Base-by-base conservation (phyloP, 2,329 filamentous ascomycete genomes). In the Pseudogymnoascus sp. region DNA sequence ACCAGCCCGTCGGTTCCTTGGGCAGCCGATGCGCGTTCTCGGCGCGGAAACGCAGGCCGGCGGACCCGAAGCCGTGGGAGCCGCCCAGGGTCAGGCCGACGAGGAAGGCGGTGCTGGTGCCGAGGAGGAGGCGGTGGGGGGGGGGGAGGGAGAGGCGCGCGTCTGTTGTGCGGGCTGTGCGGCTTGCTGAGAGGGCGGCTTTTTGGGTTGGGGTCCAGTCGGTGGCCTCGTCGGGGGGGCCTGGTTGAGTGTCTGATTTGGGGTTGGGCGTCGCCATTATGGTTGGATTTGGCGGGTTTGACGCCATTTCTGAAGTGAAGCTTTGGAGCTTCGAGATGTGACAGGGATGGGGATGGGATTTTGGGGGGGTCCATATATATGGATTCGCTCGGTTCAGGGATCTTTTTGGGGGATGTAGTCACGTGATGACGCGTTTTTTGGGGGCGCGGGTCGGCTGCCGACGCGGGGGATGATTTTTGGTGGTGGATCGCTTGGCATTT, bases 21-120 rank as follows among this genome's bases (percentile, higher is more conserved):
- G 95, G 95, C 67, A 97, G 86, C 69, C 93, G 90, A 80, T 99
- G 95, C 0, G 95, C 92, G 74, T 99, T 96, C 77, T 99, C 95
- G 66, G 95, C 95, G 63, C 93, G 89, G 79, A 97, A 99, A 41
- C 90, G 89, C 65, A 96, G 81, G 62, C 90, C 88, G 0, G 90
- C 85, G 73, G 84, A 86, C 72, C 87, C 87, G 65, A 87, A 87
- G 23, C 91, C 92, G 64, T 92, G 85, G 6, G 85, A 81, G 16
- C 87, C 79, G 25, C 92, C 93, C 11, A 96, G 79, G 1, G 79
- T 79, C 73, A 90, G 81, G 63, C 92, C 91, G n/a, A 87, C 79
- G 3, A 84, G 70, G 69, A 90, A 90, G 6, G 88, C 86, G 25
- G 86, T 78, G 10, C 82, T 67, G 2, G 85, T 80, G 11, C 88